These are phyloP conservation scores for Starmerella geochares DNA, from an alignment of 805 yeast species.

Conservation along the genomic window DNA sequence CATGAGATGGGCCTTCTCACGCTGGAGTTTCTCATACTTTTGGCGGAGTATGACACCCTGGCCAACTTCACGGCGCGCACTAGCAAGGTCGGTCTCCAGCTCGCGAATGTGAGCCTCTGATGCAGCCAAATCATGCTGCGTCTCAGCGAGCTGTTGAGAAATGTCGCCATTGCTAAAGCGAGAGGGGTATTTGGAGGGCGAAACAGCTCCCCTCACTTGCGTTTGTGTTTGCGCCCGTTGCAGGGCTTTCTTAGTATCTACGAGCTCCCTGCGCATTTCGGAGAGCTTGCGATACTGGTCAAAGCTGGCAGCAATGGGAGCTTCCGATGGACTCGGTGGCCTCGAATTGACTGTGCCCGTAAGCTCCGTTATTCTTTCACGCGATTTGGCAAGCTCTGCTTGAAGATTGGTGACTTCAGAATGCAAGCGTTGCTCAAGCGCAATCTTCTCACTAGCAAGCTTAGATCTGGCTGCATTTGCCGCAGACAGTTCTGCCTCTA, in stretches of 20 bases:
- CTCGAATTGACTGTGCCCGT: neutral
- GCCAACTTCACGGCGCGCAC: slow-evolving; percentile 12
- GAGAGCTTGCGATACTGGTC: neutral
- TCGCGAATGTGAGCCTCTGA: slow-evolving; percentile 11
- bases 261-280: slow-evolving; percentile 7
- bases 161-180: slow-evolving; percentile 12
- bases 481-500: slow-evolving; percentile 3
- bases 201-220: neutral
- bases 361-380: neutral
- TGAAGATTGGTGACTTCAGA: neutral
- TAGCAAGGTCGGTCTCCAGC: slow-evolving; percentile 10
- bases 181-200: neutral
- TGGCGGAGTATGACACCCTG: slow-evolving; percentile 14
- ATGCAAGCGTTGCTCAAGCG: neutral
- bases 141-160: slow-evolving; percentile 15
- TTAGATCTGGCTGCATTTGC: neutral
- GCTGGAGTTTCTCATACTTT: slow-evolving; percentile 24
- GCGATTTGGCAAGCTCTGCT: neutral
- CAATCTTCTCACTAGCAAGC: neutral
- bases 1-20: slow-evolving; percentile 23
- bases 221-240: slow-evolving; percentile 7
- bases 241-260: slow-evolving; percentile 7
- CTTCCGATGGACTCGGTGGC: neutral
- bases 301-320: neutral
- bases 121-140: slow-evolving; percentile 13